Base-by-base conservation (phyloP, 495 filamentous ascomycete genomes). In the Xylaria castorea region DNA sequence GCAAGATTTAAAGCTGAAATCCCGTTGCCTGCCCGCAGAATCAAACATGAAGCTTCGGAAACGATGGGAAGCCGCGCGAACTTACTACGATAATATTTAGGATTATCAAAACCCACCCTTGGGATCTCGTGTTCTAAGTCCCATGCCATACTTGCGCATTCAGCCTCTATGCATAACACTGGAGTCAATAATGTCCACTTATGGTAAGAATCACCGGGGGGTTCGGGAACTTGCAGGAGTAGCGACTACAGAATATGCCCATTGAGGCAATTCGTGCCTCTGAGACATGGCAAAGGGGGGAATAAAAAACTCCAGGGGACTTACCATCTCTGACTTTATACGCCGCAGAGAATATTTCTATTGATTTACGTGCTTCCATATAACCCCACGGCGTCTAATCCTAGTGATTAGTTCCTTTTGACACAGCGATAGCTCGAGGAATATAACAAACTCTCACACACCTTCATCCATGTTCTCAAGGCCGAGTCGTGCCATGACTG, bases 301-400 rank as follows among this genome's bases (percentile, higher is more conserved):
- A n/a, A n/a, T n/a, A n/a, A n/a, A n/a, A n/a, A n/a, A n/a, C n/a
- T n/a, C n/a, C n/a, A n/a, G n/a, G n/a, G n/a, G n/a, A n/a, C n/a
- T n/a, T n/a, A n/a, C n/a, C 40, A 20, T 64, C 38, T 27, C 25
- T 42, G 11, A 22, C n/a, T 18, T 30, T 27, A 8, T 44, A 64
- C 2, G 61, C 61, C 11, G 1, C 38, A 16, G 16, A 4, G 38
- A 64, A 64, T 18, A 2, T 46, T 1, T 64, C 22, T 12, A 64
- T 14, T 0, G 1, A 30, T 18, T 4, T 46, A 46, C 61, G 61
- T 5, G 6, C 1, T 5, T 16, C 5, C n/a, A 46, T 9, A 64
- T 46, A 44, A 9, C 61, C 25, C 61, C 61, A 64, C 11, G 61
- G 61, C 12, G 61, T 44, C 61, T 64, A 30, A 4, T 27, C 14